Conservation (phyloP, 345 rosid species). For the Salix suchowensis region DNA sequence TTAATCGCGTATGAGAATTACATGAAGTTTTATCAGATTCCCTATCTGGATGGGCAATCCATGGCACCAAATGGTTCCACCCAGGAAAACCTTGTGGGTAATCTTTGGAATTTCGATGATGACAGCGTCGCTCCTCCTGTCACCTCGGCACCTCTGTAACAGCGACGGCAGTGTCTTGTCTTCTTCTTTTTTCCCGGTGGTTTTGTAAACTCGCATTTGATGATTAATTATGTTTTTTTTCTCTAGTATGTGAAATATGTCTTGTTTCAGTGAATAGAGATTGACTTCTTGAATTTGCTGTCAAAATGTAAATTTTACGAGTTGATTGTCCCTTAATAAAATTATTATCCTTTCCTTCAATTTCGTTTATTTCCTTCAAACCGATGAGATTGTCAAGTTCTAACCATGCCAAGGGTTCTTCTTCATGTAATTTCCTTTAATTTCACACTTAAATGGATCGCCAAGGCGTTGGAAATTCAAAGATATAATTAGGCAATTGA, state of each 20-base stretch:
- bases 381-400: no score
- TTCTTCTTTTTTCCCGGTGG: background rate
- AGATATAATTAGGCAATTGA: no score
- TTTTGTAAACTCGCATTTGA: background rate
- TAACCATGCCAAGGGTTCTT: no score
- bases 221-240: background rate
- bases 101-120: constrained; percentile 59
- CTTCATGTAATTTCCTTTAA: background rate
- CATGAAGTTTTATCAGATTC: constrained; percentile 75
- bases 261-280: background rate
- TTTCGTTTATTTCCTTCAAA: background rate
- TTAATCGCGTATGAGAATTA: constrained; percentile 63
- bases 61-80: constrained; percentile 21
- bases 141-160: constrained; percentile 16
- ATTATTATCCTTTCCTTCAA: background rate
- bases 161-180: background rate
- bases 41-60: constrained; percentile 65
- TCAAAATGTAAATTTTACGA: background rate
- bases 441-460: background rate
- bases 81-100: constrained; percentile 49
- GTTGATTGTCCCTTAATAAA: background rate
- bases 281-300: background rate
- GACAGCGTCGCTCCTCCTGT: constrained; percentile 17
- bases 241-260: background rate
- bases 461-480: no score